A percentile compares a stretch with the other conserved stretches of the same genome.
phyloP scores from a whole-genome alignment of 176 grass and related monocot species.

The Oryza coarctata region DNA sequence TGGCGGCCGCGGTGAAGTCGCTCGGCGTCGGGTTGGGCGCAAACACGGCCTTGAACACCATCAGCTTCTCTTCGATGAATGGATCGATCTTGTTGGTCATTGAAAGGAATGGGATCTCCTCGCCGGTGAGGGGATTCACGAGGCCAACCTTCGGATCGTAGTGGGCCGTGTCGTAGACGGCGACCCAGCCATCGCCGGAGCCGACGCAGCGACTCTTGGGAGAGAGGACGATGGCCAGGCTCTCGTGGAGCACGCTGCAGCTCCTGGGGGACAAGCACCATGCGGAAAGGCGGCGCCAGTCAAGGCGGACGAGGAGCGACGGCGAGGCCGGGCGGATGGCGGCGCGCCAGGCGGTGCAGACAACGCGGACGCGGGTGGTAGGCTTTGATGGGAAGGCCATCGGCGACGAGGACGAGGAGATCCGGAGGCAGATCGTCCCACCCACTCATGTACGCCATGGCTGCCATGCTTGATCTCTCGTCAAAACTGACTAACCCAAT shows the following conservation, averaged over 20 bases:
- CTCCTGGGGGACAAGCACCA: neutral
- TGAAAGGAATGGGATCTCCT: neutral
- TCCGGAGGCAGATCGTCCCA: slow-evolving; percentile 9
- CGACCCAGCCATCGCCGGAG: neutral
- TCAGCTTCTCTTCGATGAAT: too few relatives aligned
- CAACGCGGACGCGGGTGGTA: neutral
- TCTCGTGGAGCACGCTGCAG: neutral
- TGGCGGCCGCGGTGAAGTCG: neutral
- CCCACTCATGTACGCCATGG: neutral
- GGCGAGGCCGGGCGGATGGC: neutral
- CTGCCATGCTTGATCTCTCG: neutral
- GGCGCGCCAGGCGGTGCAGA: slow-evolving; percentile 9
- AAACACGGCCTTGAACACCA: slow-evolving; percentile 18
- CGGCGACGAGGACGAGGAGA: neutral
- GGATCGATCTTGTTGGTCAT: neutral
- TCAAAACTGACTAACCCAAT: too few relatives aligned
- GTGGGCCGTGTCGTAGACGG: neutral
- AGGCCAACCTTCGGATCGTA: neutral
- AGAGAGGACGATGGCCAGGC: neutral
- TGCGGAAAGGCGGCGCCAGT: neutral
- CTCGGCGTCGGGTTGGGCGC: neutral
- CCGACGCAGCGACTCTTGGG: neutral
- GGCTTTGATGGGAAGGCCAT: neutral
- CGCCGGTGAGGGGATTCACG: neutral
- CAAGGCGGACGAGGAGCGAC: neutral